These are phyloP conservation scores for Trichoderma sp. DNA, from an alignment of 2,329 filamentous ascomycete species.

Conservation along the genomic window DNA sequence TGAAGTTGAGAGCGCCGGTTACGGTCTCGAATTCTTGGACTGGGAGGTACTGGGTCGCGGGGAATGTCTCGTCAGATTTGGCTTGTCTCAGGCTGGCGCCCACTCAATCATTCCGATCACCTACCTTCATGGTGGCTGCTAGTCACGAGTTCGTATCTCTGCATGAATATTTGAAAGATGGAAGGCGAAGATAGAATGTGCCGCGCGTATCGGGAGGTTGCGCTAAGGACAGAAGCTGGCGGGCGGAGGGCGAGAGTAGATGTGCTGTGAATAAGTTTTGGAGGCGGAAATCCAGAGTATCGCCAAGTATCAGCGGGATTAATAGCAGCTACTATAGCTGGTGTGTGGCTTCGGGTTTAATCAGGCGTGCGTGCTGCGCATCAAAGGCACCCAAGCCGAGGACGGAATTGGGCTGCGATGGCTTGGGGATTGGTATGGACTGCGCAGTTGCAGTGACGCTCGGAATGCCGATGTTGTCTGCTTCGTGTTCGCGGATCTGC, in stretches of 20 bases:
- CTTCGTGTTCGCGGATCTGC: slow-evolving; percentile 14
- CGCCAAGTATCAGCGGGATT: background rate
- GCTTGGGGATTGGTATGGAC: slow-evolving; percentile 14
- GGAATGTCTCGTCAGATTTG: slow-evolving; percentile 28
- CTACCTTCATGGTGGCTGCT: slow-evolving; percentile 43
- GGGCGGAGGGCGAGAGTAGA: slow-evolving; percentile 4
- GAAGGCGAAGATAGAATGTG: background rate
- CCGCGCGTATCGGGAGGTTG: background rate
- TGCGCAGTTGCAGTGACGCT: slow-evolving; percentile 12
- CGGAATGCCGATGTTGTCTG: background rate
- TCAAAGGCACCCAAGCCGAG: slow-evolving; percentile 1
- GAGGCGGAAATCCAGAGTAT: background rate
- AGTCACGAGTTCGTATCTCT: background rate
- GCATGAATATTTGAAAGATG: slow-evolving; percentile 2
- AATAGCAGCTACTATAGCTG: background rate
- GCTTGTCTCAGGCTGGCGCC: background rate
- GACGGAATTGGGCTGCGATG: slow-evolving; percentile 26
- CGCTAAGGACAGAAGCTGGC: background rate
- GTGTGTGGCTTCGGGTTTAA: background rate
- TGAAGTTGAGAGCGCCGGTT: slow-evolving; percentile 91
- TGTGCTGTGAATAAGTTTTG: background rate
- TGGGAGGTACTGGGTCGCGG: slow-evolving; percentile 73
- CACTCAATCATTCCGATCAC: slow-evolving; percentile 24
- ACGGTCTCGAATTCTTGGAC: slow-evolving; percentile 89
- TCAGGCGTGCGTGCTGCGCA: background rate